Base-by-base conservation (phyloP, 208 protist species). In the Trypanosomatidae sp. region DNA sequence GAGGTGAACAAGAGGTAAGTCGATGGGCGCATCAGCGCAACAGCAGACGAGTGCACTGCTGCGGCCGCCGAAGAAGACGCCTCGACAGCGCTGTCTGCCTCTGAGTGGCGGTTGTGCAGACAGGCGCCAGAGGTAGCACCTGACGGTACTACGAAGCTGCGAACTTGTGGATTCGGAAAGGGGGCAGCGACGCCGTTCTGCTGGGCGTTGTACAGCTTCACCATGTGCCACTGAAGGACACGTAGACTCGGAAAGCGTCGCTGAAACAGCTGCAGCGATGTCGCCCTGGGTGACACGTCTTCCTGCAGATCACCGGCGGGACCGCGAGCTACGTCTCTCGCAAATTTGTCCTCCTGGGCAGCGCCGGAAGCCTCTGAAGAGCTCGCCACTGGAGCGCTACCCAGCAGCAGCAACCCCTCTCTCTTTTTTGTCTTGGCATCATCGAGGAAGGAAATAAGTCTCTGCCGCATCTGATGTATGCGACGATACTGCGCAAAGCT, bases 401-500 rank as follows among this genome's bases (percentile, higher is more conserved):
- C 50, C 68, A 46, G 39, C 69, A 73, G 30, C 47, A 70, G 44
- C 30, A 19, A 4, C 60, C 64, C 19, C 73, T 68, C 44, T 30
- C 41, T 55, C 55, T 30, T 10, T 19, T 47, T 68, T 33, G 69
- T 76, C 76, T 72, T 72, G n/a, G 76, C 75, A 39, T 81, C 76
- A 6, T 59, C 25, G 28, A 89, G 59, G 39, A 82, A 80, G 33
- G 46, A 46, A 17, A 81, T 17, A 2, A 89, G 55, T 17, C 67
- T 74, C 28, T 62, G 43, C 28, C 52, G 79, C 69, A 85, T 81
- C 3, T 73, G 39, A 19, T 65, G 66, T 2, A 80, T 12, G 69
- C 85, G 82, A 64, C 71, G 80, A 19, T 74, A 71, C 62, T 82
- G 79, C 8, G 82, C 89, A 65, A 84, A 83, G 44, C 64, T 15